Conservation (phyloP, 306 rosid species). For the Malus sieversii region DNA sequence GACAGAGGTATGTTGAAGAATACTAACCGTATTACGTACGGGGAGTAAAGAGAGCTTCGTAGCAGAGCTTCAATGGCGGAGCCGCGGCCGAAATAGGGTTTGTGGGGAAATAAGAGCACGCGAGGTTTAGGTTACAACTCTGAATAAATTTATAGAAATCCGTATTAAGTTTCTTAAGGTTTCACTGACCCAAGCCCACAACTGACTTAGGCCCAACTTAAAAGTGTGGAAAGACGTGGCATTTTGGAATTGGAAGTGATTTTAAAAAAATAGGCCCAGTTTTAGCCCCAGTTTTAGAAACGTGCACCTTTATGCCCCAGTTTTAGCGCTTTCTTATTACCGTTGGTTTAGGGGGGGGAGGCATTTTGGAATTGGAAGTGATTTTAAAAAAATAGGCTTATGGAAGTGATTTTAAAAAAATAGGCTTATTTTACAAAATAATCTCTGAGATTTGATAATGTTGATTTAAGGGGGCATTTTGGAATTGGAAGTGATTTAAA, state of each 20-base stretch:
- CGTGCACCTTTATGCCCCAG: not conserved
- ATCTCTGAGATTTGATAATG: too few relatives aligned
- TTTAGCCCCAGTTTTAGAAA: too few relatives aligned
- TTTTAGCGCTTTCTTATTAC: not conserved
- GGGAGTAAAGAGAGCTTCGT: not conserved
- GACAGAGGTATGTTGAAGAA: not conserved
- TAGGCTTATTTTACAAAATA: too few relatives aligned
- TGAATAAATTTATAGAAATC: not conserved
- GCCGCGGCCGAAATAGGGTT: not conserved
- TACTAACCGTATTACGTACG: not conserved
- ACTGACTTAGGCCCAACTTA: not conserved
- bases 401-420: too few relatives aligned
- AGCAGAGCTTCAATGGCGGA: not conserved
- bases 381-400: too few relatives aligned
- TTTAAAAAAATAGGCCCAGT: too few relatives aligned
- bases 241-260: too few relatives aligned
- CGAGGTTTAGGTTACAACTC: not conserved
- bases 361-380: too few relatives aligned
- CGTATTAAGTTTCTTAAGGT: not conserved
- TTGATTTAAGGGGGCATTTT: too few relatives aligned
- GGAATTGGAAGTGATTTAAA: too few relatives aligned
- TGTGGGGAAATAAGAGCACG: not conserved
- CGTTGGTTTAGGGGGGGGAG: too few relatives aligned
- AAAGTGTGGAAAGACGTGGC: not conserved
- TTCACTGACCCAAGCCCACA: not conserved